Evolutionary conservation across 2,329 filamentous ascomycete genomes (phyloP).

Genomic region (Colletotrichum liaoningense): DNA sequence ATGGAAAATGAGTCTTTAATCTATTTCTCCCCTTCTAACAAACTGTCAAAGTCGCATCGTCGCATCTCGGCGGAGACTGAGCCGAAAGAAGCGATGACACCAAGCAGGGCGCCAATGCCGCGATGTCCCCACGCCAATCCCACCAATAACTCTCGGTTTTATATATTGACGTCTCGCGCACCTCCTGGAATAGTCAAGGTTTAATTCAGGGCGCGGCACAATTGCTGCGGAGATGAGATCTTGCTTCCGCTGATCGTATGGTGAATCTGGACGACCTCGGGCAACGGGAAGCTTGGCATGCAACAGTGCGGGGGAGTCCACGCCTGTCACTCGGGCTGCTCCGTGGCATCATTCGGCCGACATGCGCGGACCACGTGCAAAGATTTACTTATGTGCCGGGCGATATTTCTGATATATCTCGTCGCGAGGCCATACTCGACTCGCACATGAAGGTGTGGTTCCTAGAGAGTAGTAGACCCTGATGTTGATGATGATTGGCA

Average conservation of each 20-base stretch:
- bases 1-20: background rate
- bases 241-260: background rate
- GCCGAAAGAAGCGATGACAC: slow-evolving; percentile 28
- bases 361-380: background rate
- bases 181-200: background rate
- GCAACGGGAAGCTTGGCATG: slow-evolving; percentile 10
- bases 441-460: no score
- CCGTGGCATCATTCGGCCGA: slow-evolving; percentile 20
- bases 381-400: no score
- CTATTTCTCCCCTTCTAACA: background rate
- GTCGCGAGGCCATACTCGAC: no score
- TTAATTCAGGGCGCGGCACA: background rate
- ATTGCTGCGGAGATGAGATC: background rate
- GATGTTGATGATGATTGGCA: no score
- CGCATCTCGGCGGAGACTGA: slow-evolving; percentile 29
- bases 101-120: slow-evolving; percentile 1
- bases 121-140: slow-evolving; percentile 18
- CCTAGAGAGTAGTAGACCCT: no score
- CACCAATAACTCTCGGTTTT: slow-evolving; percentile 19
- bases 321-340: background rate
- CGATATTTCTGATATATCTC: no score
- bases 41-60: slow-evolving; percentile 1
- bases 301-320: slow-evolving; percentile 10
- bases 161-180: background rate
- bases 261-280: slow-evolving; percentile 4